Base-by-base conservation (phyloP, 129 eudicot species). In the Erigeron canadensis region DNA sequence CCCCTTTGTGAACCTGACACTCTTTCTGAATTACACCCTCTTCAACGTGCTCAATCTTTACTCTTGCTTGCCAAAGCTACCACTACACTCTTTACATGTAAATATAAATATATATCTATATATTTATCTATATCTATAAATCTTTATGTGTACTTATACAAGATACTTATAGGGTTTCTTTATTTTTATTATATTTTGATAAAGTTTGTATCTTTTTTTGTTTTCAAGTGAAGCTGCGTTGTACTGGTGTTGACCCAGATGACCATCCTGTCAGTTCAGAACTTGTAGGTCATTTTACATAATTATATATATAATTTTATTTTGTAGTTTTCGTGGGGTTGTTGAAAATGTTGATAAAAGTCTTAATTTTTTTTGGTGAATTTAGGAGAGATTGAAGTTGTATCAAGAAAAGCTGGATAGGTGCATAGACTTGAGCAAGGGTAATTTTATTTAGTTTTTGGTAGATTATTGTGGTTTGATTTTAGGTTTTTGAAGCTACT, bases 221-320 rank as follows among this genome's bases (percentile, higher is more conserved):
- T 42, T 82, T 82, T 82, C 7, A 79, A 93, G 98, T 93, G 83
- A 89, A 77, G 87, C 68, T 93, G 77, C 75, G 96, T 28, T 93
- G 98, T 82, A 83, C 69, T 75, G 98, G 98, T 13, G 77, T 93
- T 39, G 68, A 93, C 71, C 91, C 95, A 66, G 90, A 93, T 81
- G 88, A 89, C 44, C 98, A 89, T 73, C 89, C 96, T 77, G 91
- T 93, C 53, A 89, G 85, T 76, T 78, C 88, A 6, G 98, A 93
- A 80, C 63, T 89, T 59, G 98, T 89, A 81, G 57, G 89, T 44
- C 38, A 34, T 73, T 8, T 68, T 63, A n/a, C 13, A 4, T 10
- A 23, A 16, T 63, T 63, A 10, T 17, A 11, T 48, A 48, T 48
- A 10, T 12, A 47, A 28, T 38, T 56, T 68, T 9, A 2, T 41